Percentiles rank a stretch among this genome's conserved stretches.
phyloP scores from a whole-genome alignment of 768 basidiomycete species.

The Mycena olivaceomarginata region DNA sequence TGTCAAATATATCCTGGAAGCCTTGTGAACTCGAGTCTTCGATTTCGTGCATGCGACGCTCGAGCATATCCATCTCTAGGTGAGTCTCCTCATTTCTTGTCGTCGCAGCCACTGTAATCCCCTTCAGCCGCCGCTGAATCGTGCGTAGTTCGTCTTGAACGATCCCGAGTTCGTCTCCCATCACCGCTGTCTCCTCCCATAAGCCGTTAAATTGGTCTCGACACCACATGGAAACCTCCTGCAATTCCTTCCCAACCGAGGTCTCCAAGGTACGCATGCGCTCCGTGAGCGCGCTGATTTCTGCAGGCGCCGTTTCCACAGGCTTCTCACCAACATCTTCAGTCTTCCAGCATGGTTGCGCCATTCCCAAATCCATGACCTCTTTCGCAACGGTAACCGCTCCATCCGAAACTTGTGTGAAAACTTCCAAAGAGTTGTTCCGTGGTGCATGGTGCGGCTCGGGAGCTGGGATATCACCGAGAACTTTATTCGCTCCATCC shows the following conservation, averaged over 20 bases:
- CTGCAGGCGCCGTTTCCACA: not conserved
- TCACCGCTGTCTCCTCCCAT: slow-evolving; percentile 7
- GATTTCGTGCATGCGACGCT: not conserved
- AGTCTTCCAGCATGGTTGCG: not conserved
- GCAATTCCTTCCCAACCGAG: not conserved
- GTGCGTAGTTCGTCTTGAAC: not conserved
- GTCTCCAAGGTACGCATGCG: not conserved
- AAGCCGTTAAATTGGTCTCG: not conserved
- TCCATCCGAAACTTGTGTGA: slow-evolving; percentile 2
- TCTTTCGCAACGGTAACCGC: not conserved
- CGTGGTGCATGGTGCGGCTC: not conserved
- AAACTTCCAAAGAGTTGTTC: not conserved
- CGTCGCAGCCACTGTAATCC: not conserved
- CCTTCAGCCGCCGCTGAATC: slow-evolving; percentile 3
- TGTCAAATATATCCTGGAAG: not conserved
- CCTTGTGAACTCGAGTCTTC: not conserved
- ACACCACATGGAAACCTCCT: not conserved
- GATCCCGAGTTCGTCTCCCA: slow-evolving; percentile 2
- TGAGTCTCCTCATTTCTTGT: not conserved
- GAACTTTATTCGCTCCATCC: not conserved
- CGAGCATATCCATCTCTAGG: slow-evolving; percentile 6
- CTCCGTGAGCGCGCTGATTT: not conserved
- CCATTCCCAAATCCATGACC: not conserved
- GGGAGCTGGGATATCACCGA: not conserved
- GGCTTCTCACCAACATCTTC: not conserved